phyloP scores from a whole-genome alignment of 2,329 filamentous ascomycete species.

The Colletotrichum spinosum region DNA sequence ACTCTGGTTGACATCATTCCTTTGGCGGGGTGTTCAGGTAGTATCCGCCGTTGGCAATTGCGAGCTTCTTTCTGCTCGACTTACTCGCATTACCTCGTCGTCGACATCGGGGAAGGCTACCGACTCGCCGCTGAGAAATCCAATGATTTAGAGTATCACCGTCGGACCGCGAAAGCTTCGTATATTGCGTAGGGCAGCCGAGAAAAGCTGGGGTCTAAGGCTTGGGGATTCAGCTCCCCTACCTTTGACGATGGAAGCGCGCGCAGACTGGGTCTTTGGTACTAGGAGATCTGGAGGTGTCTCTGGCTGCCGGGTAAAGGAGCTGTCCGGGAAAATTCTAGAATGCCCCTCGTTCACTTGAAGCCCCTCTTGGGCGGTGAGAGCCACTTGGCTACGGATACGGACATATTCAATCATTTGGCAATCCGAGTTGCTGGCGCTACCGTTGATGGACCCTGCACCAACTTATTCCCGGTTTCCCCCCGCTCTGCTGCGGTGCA shows the following conservation, averaged over 20 bases:
- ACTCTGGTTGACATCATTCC: constrained; percentile 18
- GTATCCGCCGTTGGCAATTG: neutral
- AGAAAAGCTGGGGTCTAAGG: too few relatives aligned
- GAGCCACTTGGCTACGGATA: neutral
- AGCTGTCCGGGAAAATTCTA: constrained; percentile 21
- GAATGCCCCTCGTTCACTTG: constrained; percentile 10
- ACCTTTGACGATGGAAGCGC: too few relatives aligned
- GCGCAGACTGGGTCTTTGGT: too few relatives aligned
- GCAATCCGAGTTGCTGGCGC: constrained; percentile 7
- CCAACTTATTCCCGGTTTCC: neutral
- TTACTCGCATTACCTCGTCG: neutral
- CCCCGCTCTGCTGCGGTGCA: constrained; percentile 2
- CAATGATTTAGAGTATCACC: too few relatives aligned
- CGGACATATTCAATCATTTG: constrained; percentile 10
- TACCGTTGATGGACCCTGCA: neutral
- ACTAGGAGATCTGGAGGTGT: too few relatives aligned
- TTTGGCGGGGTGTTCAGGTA: constrained; percentile 14
- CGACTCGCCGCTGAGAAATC: too few relatives aligned
- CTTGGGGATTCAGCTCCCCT: too few relatives aligned
- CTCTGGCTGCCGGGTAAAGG: too few relatives aligned
- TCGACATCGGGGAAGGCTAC: too few relatives aligned
- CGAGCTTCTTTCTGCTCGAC: neutral
- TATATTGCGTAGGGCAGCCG: too few relatives aligned
- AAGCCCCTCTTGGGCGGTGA: constrained; percentile 11
- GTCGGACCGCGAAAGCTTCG: too few relatives aligned